Evolutionary conservation across 1,284 basidiomycete species (phyloP), one percentile per base, ranked within the genome.

Genomic region (Athelia psychrophila): DNA sequence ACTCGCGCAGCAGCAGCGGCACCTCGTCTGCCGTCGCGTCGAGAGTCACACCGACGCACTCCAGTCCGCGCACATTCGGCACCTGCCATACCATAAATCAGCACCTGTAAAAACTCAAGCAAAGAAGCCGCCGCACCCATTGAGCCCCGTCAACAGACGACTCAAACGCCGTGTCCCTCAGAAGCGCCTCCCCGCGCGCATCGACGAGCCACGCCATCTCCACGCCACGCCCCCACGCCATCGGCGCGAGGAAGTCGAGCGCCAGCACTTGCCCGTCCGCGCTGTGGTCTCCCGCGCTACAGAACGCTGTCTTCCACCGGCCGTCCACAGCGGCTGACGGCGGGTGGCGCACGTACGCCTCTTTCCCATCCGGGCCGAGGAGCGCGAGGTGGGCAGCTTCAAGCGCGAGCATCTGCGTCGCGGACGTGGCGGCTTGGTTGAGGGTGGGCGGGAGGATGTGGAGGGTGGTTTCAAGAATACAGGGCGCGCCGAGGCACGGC

Each of bases 311-410:
- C 8, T 64, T 62, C 1, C 62, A 51, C 19, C 69, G 60, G 15
- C 76, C 75, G 66, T 87, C 84, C 2, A 84, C 81, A 3, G 81
- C 82, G 59, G 69, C 65, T 12, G 80, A 83, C 19, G 74, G 72
- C n/a, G 82, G 65, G 61, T 77, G 67, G 2, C 62, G 56, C 23
- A 78, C 52, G 59, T 81, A 84, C 55, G 72, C 63, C 16, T 59
- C 47, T 44, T 62, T 65, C 23, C 60, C 62, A 22, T 64, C 58
- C 48, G 65, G 60, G 30, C 69, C 71, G n/a, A 83, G 58, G 8
- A 54, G 40, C 16, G 57, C 52, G 3, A 63, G 56, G 52, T 75
- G 75, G 38, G 56, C 58, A 36, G 58, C 60, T 59, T 79, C 79
- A 19, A 74, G 59, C 18, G 56, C 51, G 10, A 83, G 67, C 51